Evolutionary conservation across 129 eudicot genomes (phyloP), one percentile per base, ranked within the genome.

Genomic region (Flaveria bidentis): DNA sequence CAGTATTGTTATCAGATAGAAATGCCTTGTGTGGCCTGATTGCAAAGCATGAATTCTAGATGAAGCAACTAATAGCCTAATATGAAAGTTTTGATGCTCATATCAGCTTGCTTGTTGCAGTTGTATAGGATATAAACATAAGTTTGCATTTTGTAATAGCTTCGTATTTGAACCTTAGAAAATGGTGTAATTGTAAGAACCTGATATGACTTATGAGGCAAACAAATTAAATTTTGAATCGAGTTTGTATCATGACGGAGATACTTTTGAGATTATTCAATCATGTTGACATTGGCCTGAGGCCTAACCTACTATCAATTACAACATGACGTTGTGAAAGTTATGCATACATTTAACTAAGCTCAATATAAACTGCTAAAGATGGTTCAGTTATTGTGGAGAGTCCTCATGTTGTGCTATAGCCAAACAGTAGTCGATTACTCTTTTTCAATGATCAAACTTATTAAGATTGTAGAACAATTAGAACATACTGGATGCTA

Each of bases 21-120:
- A 56, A 56, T 56, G 63, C 26, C 62, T 20, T 56, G 5, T 17
- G 13, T 8, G 5, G 28, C 73, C 15, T 39, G 13, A 42, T 45
- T 69, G 33, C 39, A 1, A 69, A 69, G 57, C 57, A 69, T 69
- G 57, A 5, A 69, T 22, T 22, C 18, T 69, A 46, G 42, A 68
- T 68, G 51, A 66, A 66, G 18, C 53, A 11, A 6, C 41, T 67
- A 20, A n/a, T n/a, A n/a, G n/a, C n/a, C n/a, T n/a, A n/a, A 42
- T 17, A 50, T 30, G 63, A 56, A 50, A 56, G 63, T 56, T 22
- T 18, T 56, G 63, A 7, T 14, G 9, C 30, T 13, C 63, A 56
- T 56, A 56, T 56, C 12, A 56, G 26, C 28, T 56, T 56, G 63
- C 63, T 20, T 56, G 63, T 56, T 5, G 58, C 58, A 52, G n/a